Evolutionary conservation across 352 stramenopile genomes (phyloP), one percentile per base, ranked within the genome.

Genomic region (Bremia lactucae): DNA sequence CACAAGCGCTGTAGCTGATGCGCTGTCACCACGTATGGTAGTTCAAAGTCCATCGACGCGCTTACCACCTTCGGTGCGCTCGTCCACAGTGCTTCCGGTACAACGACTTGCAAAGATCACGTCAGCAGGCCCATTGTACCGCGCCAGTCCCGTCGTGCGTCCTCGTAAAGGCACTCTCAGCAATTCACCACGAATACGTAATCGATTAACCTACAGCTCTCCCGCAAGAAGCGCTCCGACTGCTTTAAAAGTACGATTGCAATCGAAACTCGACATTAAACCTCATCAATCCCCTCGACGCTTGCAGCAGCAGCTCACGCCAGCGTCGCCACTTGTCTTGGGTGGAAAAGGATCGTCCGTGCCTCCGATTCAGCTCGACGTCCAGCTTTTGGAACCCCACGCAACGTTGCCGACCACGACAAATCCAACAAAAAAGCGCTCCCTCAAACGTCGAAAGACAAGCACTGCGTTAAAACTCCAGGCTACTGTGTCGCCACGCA

Each of bases 231-330:
- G 41, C 59, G 36, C 49, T 0, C 52, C 56, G 16, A 54, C 52
- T n/a, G 18, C 29, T 19, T 50, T 62, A 41, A 52, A 47, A 21
- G 42, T 82, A 51, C 49, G 71, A 36, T 38, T 79, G 22, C 53
- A 65, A 13, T 61, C 59, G 22, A 84, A 80, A 46, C 55, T 87
- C 6, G 71, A 84, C 37, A 84, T 87, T 52, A 84, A 84, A 47
- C 74, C 74, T 13, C 71, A 87, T 54, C 74, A 87, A 41, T 87
- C 74, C 9, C 72, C 74, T 34, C 57, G 74, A 31, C 71, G 74
- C 10, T 63, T 55, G 4, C 47, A 74, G 26, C 68, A 77, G 21
- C 64, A 77, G 16, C 36, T 53, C 33, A 31, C 18, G 7, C 28
- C 47, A 18, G 26, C 57, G 18, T 74, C 64, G 0, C 64, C 60